A percentile compares a stretch with the other conserved stretches of the same genome.
These are phyloP conservation scores for Claviceps spartinae DNA, from an alignment of 2,329 filamentous ascomycete genomes.

Conservation along the genomic window DNA sequence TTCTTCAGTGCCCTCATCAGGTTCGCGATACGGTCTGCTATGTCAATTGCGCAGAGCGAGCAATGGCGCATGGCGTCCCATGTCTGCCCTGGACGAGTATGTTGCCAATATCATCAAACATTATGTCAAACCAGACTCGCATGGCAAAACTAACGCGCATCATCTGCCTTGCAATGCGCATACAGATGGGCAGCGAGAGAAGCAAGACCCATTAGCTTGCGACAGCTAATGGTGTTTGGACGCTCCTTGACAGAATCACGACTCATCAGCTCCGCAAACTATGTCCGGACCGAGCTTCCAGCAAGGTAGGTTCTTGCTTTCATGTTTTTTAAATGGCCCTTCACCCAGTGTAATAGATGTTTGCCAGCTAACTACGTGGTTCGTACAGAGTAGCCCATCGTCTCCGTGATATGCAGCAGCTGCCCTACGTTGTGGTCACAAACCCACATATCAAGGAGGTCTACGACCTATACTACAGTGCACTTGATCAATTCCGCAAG, in stretches of 20 bases:
- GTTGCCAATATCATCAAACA: slow-evolving; percentile 12
- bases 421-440: slow-evolving; percentile 92
- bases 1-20: neutral
- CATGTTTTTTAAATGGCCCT: neutral
- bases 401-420: slow-evolving; percentile 89
- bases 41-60: slow-evolving; percentile 11
- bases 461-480: slow-evolving; percentile 91
- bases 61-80: slow-evolving; percentile 43
- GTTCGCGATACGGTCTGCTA: neutral
- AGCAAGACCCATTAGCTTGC: slow-evolving; percentile 86
- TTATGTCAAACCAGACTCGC: neutral
- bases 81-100: slow-evolving; percentile 52
- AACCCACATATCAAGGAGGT: slow-evolving; percentile 89
- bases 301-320: slow-evolving; percentile 11
- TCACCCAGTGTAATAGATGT: neutral
- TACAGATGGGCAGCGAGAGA: slow-evolving; percentile 82
- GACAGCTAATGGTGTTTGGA: slow-evolving; percentile 94
- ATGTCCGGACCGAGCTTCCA: slow-evolving; percentile 77
- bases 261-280: slow-evolving; percentile 89
- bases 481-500: slow-evolving; percentile 84
- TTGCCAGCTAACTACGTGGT: neutral
- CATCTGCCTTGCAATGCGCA: neutral
- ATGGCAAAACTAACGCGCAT: slow-evolving; percentile 4
- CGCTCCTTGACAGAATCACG: slow-evolving; percentile 81
- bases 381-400: slow-evolving; percentile 67